Evolutionary conservation across 2,329 filamentous ascomycete species (phyloP).

Genomic region (Colletotrichum zoysiae): DNA sequence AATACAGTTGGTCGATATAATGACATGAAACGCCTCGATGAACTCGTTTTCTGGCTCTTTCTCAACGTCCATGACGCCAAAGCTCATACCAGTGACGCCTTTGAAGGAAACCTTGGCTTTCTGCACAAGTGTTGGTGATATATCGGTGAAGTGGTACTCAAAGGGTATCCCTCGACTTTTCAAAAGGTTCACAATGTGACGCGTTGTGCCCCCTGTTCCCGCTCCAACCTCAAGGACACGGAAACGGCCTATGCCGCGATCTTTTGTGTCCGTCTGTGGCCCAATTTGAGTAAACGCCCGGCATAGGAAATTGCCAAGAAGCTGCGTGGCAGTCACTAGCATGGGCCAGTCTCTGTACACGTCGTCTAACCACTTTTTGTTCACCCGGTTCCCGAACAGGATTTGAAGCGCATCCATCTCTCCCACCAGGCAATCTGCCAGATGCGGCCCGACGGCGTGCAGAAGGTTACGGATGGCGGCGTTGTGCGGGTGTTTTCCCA

Average conservation of each 20-base stretch:
- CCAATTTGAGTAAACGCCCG: conserved; percentile 11
- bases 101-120: conserved; percentile 46
- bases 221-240: conserved; percentile 59
- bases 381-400: conserved; percentile 52
- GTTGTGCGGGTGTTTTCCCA: conserved; percentile 50
- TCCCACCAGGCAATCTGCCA: conserved; percentile 56
- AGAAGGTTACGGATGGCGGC: conserved; percentile 50
- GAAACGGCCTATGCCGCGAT: conserved; percentile 40
- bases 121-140: conserved; percentile 52
- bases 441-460: conserved; percentile 47
- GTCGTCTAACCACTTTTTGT: conserved; percentile 49
- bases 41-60: conserved; percentile 41
- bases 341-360: conserved; percentile 52
- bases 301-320: conserved; percentile 44
- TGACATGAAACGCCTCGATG: conserved; percentile 46
- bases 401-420: conserved; percentile 52
- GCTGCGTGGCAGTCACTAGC: conserved; percentile 44
- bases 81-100: conserved; percentile 45
- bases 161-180: conserved; percentile 44
- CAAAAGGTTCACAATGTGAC: conserved; percentile 48
- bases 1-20: conserved; percentile 53
- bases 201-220: conserved; percentile 58
- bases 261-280: not conserved
- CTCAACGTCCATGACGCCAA: conserved; percentile 49
- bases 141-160: conserved; percentile 59